A percentile compares a stretch with the other conserved stretches of the same genome.
phyloP scores from a whole-genome alignment of 2,329 filamentous ascomycete species.

The Lachnellula occidentalis region DNA sequence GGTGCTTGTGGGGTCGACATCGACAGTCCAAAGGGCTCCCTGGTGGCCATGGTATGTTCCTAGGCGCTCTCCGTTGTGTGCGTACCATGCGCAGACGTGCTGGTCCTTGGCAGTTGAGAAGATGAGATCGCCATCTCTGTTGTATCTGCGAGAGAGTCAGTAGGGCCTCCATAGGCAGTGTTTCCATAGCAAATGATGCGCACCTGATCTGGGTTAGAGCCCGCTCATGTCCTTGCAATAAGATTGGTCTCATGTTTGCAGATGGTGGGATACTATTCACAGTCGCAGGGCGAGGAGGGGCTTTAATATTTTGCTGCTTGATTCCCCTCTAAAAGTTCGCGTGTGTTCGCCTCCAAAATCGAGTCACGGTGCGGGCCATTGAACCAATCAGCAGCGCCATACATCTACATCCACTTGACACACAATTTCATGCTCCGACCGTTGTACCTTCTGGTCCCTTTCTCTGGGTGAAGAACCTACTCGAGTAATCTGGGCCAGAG shows the following conservation, averaged over 20 bases:
- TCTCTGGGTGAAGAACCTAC: too few relatives aligned
- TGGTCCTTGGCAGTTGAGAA: conserved; percentile 97
- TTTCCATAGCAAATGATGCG: conserved; percentile 23
- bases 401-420: too few relatives aligned
- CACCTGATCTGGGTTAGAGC: conserved; percentile 92
- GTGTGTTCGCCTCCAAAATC: conserved; percentile 1
- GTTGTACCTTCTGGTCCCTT: too few relatives aligned
- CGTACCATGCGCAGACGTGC: conserved; percentile 93
- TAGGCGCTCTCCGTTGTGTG: conserved; percentile 95
- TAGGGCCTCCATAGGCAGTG: conserved; percentile 9
- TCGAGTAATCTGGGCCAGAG: too few relatives aligned
- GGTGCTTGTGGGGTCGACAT: conserved; percentile 86
- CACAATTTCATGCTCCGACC: too few relatives aligned
- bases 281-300: neutral
- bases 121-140: conserved; percentile 91
- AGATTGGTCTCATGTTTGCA: conserved; percentile 86
- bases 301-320: conserved; percentile 1
- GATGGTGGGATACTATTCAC: conserved; percentile 2
- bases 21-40: conserved; percentile 97
- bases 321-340: conserved; percentile 1
- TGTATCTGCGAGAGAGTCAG: conserved; percentile 55
- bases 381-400: conserved; percentile 3
- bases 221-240: conserved; percentile 94
- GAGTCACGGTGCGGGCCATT: neutral
- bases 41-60: conserved; percentile 96